Percentiles rank a stretch among this genome's conserved stretches.
Evolutionary conservation across 2,329 filamentous ascomycete species (phyloP).

Genomic region (Arachnopeziza araneosa): DNA sequence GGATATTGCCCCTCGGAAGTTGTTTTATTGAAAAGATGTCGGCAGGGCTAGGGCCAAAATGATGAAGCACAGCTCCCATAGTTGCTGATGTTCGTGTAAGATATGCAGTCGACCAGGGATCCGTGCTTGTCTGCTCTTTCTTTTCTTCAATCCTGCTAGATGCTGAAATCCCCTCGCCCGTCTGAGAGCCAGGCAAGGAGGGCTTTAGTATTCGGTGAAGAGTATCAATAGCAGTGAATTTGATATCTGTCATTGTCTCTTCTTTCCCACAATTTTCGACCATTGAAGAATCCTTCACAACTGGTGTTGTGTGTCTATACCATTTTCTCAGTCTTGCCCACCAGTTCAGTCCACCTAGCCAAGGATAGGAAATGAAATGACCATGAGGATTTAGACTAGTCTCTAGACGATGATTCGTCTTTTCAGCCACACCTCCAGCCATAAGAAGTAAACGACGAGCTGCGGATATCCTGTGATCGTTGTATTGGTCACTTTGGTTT

Average conservation of each 20-base stretch:
- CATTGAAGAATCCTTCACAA: slow-evolving; percentile 7
- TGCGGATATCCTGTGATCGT: neutral
- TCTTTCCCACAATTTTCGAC: neutral
- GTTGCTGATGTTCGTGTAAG: slow-evolving; percentile 21
- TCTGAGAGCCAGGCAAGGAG: neutral
- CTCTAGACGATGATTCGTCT: slow-evolving; percentile 10
- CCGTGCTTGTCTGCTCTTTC: neutral
- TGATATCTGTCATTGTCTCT: neutral
- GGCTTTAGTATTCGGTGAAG: neutral
- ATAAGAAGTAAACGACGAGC: slow-evolving; percentile 24
- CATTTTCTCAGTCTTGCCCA: slow-evolving; percentile 25
- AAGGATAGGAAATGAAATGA: slow-evolving; percentile 17
- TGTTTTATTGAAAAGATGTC: neutral
- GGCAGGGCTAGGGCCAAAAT: neutral
- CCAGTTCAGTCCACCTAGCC: slow-evolving; percentile 23
- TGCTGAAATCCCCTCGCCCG: neutral
- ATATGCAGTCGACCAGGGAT: slow-evolving; percentile 12
- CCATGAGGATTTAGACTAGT: slow-evolving; percentile 7
- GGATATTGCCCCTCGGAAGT: neutral
- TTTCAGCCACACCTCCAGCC: slow-evolving; percentile 2
- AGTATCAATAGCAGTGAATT: neutral
- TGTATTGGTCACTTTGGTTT: neutral
- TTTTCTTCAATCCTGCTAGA: neutral
- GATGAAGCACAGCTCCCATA: slow-evolving; percentile 21
- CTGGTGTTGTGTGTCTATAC: slow-evolving; percentile 26